Conservation (phyloP, 495 filamentous ascomycete species). For the Aspergillus haitiensis region DNA sequence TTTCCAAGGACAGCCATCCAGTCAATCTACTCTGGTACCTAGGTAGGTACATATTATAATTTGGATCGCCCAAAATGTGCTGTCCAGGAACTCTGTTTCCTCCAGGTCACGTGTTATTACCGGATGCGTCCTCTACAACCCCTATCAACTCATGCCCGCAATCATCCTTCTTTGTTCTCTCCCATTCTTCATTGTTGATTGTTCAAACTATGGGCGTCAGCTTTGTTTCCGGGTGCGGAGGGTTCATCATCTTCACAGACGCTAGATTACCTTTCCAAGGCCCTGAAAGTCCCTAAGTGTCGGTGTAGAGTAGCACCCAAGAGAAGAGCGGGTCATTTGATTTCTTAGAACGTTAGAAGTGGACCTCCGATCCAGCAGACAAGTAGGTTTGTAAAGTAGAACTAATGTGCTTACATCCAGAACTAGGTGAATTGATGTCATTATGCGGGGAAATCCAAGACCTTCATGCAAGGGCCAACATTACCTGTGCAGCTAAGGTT, state of each 20-base stretch:
- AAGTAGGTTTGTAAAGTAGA: not conserved
- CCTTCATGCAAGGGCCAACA: not conserved
- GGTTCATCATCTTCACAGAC: not conserved
- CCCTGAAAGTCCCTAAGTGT: too few species aligned
- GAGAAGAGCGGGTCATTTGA: not conserved
- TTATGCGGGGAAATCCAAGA: not conserved
- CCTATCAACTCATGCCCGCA: not conserved
- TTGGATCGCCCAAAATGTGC: not conserved
- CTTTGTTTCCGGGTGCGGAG: not conserved
- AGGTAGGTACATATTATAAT: too few species aligned
- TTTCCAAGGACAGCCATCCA: too few species aligned
- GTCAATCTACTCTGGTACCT: too few species aligned
- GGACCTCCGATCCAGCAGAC: not conserved
- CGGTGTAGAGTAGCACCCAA: too few species aligned
- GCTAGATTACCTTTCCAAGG: not conserved
- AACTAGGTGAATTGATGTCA: not conserved
- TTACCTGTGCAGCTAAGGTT: not conserved
- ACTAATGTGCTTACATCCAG: not conserved
- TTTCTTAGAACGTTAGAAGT: not conserved
- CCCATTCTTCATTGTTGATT: not conserved
- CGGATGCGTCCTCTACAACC: not conserved
- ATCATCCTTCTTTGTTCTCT: not conserved
- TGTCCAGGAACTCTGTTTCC: not conserved
- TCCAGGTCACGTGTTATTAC: not conserved
- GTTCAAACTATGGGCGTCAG: not conserved